Conservation (phyloP, 805 yeast genomes). For the Barnettozyma californica region DNA sequence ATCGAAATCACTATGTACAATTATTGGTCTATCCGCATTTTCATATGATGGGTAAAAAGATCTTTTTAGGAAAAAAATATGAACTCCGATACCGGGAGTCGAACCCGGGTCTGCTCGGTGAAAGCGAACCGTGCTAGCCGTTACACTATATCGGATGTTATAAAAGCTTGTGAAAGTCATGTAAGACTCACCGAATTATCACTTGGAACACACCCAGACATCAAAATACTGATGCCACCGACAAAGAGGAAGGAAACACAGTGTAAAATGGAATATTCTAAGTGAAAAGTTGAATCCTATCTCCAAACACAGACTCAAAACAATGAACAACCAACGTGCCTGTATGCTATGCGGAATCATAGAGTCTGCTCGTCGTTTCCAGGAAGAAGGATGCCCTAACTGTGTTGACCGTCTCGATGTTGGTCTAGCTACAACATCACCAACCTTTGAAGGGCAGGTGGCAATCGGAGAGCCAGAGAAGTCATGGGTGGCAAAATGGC, state of each 20-base stretch:
- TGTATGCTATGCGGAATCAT: conserved; percentile 96
- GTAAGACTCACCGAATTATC: no score
- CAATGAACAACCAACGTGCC: conserved; percentile 45
- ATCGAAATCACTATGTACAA: no score
- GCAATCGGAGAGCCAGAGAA: conserved; percentile 80
- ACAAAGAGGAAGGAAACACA: no score
- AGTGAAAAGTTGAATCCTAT: no score
- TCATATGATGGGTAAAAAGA: no score
- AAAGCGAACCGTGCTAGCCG: conserved; percentile 83
- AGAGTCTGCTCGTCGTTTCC: conserved; percentile 69
- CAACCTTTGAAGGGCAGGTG: conserved; percentile 91
- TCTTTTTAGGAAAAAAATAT: no score
- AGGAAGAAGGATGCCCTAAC: conserved; percentile 89
- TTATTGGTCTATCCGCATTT: no score
- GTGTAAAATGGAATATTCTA: no score
- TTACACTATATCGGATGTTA: conserved; percentile 77
- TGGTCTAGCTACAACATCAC: conserved; percentile 88
- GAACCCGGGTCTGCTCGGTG: conserved; percentile 85
- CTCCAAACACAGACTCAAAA: no score
- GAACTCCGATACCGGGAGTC: conserved; percentile 84
- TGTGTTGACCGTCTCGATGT: conserved; percentile 86
- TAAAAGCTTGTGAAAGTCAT: no score
- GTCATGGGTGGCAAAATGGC: conserved; percentile 97
- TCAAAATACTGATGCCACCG: not conserved
- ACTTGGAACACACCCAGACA: not conserved